These are phyloP conservation scores for Penicillium egyptiacum DNA, from an alignment of 495 filamentous ascomycete species.

Conservation along the genomic window DNA sequence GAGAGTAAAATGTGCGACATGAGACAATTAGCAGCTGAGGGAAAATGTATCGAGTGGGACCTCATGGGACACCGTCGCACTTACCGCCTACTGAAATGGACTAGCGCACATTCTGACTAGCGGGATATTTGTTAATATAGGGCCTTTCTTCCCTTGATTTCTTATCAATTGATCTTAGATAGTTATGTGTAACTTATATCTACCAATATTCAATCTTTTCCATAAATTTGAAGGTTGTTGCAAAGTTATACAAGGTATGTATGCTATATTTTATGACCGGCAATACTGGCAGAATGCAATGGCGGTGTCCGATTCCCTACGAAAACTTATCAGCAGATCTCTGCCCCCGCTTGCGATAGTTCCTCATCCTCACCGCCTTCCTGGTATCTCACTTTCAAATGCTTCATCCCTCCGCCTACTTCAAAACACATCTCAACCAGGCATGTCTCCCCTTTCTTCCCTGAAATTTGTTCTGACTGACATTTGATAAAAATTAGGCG, in stretches of 20 bases:
- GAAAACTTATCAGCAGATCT: background rate
- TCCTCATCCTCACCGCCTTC: constrained; percentile 7
- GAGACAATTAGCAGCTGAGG: background rate
- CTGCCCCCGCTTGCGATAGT: background rate
- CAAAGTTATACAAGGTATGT: background rate
- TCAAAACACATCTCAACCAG: background rate
- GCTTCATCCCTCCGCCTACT: constrained; percentile 1
- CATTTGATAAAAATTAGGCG: background rate
- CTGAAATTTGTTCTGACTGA: background rate
- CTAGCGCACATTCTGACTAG: background rate
- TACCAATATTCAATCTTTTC: background rate
- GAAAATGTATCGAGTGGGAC: background rate
- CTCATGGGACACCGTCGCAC: background rate
- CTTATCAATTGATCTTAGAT: too few relatives aligned
- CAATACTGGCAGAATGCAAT: background rate
- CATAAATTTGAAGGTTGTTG: background rate
- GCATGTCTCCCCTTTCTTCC: background rate
- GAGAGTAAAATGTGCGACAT: background rate
- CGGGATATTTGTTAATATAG: background rate
- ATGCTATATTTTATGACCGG: background rate
- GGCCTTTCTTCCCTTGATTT: background rate
- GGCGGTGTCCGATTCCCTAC: background rate
- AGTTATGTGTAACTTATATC: background rate
- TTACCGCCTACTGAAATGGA: background rate
- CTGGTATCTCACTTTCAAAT: constrained; percentile 3